A percentile compares a stretch with the other conserved stretches of the same genome.
phyloP scores from a whole-genome alignment of 129 eudicot species.

The Flaveria ramosissima region DNA sequence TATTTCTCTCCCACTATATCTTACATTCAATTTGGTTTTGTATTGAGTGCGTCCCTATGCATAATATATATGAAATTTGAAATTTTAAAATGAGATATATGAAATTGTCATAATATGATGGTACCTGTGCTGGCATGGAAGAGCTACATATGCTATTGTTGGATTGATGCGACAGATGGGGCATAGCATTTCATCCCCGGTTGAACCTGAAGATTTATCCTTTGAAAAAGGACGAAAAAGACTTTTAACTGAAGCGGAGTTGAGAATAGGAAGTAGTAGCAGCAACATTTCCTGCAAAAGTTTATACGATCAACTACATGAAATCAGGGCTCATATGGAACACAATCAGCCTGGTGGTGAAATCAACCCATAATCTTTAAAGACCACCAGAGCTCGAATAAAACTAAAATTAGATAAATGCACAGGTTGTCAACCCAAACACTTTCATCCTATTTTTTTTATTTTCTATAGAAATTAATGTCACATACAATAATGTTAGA shows the following conservation, averaged over 20 bases:
- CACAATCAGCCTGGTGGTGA: not conserved
- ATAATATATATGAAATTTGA: not conserved
- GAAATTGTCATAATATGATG: not conserved
- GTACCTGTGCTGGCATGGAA: constrained; percentile 98
- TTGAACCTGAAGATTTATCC: constrained; percentile 68
- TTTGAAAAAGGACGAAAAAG: constrained; percentile 83
- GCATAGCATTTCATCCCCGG: constrained; percentile 73
- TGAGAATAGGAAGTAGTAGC: constrained; percentile 95
- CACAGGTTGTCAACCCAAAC: not conserved
- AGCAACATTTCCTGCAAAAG: constrained; percentile 89
- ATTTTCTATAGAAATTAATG: not conserved
- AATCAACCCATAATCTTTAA: not conserved
- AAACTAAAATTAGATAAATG: not conserved
- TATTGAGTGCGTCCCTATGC: too few species aligned
- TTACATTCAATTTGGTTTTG: too few species aligned
- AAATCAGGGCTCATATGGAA: not conserved
- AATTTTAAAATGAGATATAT: not conserved
- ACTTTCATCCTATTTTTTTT: not conserved
- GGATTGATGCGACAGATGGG: constrained; percentile 88
- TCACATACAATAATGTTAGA: not conserved
- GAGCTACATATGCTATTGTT: constrained; percentile 76
- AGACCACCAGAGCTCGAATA: not conserved
- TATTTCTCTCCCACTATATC: not conserved
- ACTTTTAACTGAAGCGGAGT: constrained; percentile 77
- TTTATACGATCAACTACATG: constrained; percentile 4